phyloP scores from a whole-genome alignment of 2,329 filamentous ascomycete genomes.

The Penicillium sp. region DNA sequence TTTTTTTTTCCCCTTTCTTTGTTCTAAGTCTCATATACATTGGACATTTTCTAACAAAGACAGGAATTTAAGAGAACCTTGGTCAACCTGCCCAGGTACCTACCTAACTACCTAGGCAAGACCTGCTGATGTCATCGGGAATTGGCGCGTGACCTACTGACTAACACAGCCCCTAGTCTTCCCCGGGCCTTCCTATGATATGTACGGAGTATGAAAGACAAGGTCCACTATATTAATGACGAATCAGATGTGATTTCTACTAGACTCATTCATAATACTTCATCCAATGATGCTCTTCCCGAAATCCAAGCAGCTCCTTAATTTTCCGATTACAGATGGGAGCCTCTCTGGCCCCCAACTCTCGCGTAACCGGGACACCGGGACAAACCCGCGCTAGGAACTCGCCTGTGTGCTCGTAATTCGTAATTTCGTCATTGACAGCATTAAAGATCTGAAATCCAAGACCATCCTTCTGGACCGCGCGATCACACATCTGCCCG shows the following conservation, averaged over 20 bases:
- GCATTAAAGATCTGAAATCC: constrained; percentile 65
- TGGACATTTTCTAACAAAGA: not conserved
- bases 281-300: constrained; percentile 50
- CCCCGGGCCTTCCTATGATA: too few species aligned
- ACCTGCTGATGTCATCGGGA: not conserved
- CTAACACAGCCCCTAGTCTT: not conserved
- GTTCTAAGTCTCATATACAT: not conserved
- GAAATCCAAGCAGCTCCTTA: constrained; percentile 56
- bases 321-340: constrained; percentile 62
- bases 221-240: not conserved
- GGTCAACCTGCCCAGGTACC: too few species aligned
- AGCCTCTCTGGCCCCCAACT: constrained; percentile 59
- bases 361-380: constrained; percentile 51
- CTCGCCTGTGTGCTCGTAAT: constrained; percentile 48
- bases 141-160: not conserved
- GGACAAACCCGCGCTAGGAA: constrained; percentile 53
- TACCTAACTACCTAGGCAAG: too few species aligned
- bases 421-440: constrained; percentile 61
- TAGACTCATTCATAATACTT: constrained; percentile 14
- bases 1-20: too few species aligned
- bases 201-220: not conserved
- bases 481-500: constrained; percentile 59
- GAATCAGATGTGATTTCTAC: not conserved
- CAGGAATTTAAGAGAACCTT: too few species aligned
- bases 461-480: constrained; percentile 52